Conservation (phyloP, 768 basidiomycete species). For the Mycena polygramma region DNA sequence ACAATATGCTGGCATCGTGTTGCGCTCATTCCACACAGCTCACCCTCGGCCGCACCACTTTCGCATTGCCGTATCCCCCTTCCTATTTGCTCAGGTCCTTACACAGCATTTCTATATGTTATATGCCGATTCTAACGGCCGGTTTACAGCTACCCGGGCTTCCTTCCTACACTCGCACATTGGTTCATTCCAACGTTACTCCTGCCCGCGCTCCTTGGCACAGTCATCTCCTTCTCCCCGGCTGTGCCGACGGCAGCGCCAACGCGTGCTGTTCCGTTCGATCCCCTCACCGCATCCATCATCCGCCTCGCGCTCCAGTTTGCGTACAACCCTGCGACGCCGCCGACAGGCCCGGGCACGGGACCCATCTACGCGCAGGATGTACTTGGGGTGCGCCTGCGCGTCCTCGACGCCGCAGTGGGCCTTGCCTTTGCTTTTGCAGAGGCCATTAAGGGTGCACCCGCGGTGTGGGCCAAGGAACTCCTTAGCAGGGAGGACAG, state of each 20-base stretch:
- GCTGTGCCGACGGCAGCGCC: slow-evolving; percentile 38
- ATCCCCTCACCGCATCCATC: slow-evolving; percentile 76
- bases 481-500: slow-evolving; percentile 31
- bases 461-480: slow-evolving; percentile 47
- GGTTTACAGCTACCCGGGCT: slow-evolving; percentile 50
- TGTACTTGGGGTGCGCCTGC: slow-evolving; percentile 67
- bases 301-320: slow-evolving; percentile 71
- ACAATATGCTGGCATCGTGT: neutral
- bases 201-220: slow-evolving; percentile 68
- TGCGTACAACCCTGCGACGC: slow-evolving; percentile 63
- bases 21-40: slow-evolving; percentile 39
- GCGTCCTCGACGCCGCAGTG: slow-evolving; percentile 67
- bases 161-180: slow-evolving; percentile 69
- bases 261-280: slow-evolving; percentile 55
- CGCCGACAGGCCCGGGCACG: slow-evolving; percentile 33
- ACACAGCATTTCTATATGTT: too few relatives aligned
- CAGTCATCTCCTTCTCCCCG: slow-evolving; percentile 74
- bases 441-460: slow-evolving; percentile 69
- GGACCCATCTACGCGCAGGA: slow-evolving; percentile 57
- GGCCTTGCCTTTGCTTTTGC: slow-evolving; percentile 77
- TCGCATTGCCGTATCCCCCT: slow-evolving; percentile 65
- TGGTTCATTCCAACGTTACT: slow-evolving; percentile 75
- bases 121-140: too few relatives aligned
- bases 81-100: slow-evolving; percentile 49
- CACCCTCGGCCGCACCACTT: slow-evolving; percentile 41